Conservation (phyloP, 495 filamentous ascomycete species). For the Aspergillus indologenus region DNA sequence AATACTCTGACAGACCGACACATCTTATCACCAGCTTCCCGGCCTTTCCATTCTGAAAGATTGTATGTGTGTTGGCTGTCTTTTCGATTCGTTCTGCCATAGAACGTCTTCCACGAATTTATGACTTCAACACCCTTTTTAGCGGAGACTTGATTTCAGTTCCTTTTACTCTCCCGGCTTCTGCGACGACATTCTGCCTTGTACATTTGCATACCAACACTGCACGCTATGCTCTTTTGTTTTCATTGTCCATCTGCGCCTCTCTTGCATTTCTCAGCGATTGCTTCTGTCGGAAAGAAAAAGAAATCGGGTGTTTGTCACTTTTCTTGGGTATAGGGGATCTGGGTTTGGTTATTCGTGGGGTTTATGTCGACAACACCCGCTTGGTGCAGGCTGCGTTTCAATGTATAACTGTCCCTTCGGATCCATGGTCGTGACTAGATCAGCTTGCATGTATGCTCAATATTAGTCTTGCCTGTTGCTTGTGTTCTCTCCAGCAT, state of each 20-base stretch:
- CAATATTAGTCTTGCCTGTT: too few species aligned
- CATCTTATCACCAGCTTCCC: not conserved
- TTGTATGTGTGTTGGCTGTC: not conserved
- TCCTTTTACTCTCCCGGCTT: constrained; percentile 1
- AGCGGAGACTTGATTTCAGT: constrained; percentile 7
- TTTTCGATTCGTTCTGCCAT: constrained; percentile 6
- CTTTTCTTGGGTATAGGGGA: constrained; percentile 21
- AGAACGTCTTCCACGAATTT: constrained; percentile 22
- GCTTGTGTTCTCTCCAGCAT: not conserved
- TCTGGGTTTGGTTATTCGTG: constrained; percentile 17
- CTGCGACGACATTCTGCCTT: constrained; percentile 12
- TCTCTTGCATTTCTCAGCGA: constrained; percentile 44
- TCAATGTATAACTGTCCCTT: not conserved
- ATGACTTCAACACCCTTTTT: constrained; percentile 14
- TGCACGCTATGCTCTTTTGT: constrained; percentile 10
- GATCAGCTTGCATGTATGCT: too few species aligned
- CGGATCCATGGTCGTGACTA: constrained; percentile 3
- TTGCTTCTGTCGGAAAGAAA: constrained; percentile 23
- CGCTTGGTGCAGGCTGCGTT: constrained; percentile 12
- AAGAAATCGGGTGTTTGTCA: constrained; percentile 22
- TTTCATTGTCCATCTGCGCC: constrained; percentile 7
- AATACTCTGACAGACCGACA: not conserved
- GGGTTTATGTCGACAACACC: constrained; percentile 17
- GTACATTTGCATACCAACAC: constrained; percentile 2
- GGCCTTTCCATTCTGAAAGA: not conserved